Evolutionary conservation across 2,329 filamentous ascomycete species (phyloP).

Genomic region (Monilinia fructicola): DNA sequence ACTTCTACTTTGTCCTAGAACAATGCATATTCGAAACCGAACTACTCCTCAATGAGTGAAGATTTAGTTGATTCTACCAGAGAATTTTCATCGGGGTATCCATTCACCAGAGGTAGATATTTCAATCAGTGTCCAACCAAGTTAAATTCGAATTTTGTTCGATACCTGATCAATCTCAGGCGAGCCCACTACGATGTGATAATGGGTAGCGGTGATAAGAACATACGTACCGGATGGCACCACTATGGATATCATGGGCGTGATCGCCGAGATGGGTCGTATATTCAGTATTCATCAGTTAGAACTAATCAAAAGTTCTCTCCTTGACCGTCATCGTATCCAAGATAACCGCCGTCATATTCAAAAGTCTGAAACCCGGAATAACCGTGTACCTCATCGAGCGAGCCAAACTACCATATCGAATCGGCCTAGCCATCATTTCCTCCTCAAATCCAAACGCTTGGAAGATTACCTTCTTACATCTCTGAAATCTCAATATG

Average conservation of each 20-base stretch:
- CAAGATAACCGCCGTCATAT: not conserved
- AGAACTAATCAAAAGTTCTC: not conserved
- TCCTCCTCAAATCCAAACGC: constrained; percentile 7
- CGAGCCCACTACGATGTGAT: not conserved
- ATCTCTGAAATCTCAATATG: constrained; percentile 4
- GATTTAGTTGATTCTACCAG: not conserved
- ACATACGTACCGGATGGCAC: not conserved
- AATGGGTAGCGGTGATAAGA: not conserved
- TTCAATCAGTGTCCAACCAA: not conserved
- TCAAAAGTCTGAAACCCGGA: not conserved
- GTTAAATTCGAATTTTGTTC: not conserved
- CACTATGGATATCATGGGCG: not conserved
- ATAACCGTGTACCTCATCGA: not conserved
- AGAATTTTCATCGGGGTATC: constrained; percentile 2
- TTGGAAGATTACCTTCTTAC: not conserved
- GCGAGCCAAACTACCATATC: not conserved
- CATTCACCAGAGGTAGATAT: not conserved
- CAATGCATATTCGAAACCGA: not conserved
- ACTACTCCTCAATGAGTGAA: not conserved
- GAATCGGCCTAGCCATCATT: constrained; percentile 10
- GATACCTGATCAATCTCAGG: not conserved
- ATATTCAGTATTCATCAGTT: not conserved
- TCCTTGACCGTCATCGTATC: not conserved
- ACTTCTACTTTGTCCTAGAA: not conserved
- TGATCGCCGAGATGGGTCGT: not conserved